phyloP scores from a whole-genome alignment of 2,329 filamentous ascomycete genomes.

The Didymellaceae sp. region DNA sequence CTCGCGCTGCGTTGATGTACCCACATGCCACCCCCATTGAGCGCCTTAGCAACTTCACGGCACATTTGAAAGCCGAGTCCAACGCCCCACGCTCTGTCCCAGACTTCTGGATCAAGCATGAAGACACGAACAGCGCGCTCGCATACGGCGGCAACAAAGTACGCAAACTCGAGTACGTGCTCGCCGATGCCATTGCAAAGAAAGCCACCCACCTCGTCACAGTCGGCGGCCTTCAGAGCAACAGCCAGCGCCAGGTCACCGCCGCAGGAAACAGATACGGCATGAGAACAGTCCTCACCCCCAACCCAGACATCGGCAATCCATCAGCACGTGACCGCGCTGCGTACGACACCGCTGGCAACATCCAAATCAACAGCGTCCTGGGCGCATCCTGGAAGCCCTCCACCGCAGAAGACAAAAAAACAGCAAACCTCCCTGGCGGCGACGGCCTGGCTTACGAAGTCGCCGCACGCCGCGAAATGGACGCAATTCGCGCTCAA shows the following conservation, averaged over 20 bases:
- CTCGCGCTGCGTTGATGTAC: slow-evolving; percentile 9
- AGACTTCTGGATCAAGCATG: slow-evolving; percentile 15
- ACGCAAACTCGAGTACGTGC: slow-evolving; percentile 15
- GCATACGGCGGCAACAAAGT: slow-evolving; percentile 17
- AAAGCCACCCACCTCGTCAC: slow-evolving; percentile 16
- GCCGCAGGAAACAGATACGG: slow-evolving; percentile 11
- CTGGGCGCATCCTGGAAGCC: slow-evolving; percentile 11
- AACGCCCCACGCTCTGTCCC: background rate
- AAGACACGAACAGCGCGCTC: slow-evolving; percentile 15
- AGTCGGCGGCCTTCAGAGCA: slow-evolving; percentile 14
- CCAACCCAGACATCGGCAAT: slow-evolving; percentile 11
- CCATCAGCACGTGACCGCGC: background rate
- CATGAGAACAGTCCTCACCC: slow-evolving; percentile 10
- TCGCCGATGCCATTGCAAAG: slow-evolving; percentile 11
- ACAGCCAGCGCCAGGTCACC: slow-evolving; percentile 11
- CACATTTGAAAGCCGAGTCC: background rate
- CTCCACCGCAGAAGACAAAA: background rate
- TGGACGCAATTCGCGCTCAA: background rate
- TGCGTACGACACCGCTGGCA: slow-evolving; percentile 4
- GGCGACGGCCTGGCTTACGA: slow-evolving; percentile 15
- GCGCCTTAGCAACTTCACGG: slow-evolving; percentile 8
- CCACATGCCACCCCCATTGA: slow-evolving; percentile 5
- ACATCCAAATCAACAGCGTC: slow-evolving; percentile 11
- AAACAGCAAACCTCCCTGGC: background rate
- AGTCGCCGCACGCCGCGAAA: slow-evolving; percentile 10